Evolutionary conservation across 345 rosid genomes (phyloP).

Genomic region (Eutrema yunnanense): DNA sequence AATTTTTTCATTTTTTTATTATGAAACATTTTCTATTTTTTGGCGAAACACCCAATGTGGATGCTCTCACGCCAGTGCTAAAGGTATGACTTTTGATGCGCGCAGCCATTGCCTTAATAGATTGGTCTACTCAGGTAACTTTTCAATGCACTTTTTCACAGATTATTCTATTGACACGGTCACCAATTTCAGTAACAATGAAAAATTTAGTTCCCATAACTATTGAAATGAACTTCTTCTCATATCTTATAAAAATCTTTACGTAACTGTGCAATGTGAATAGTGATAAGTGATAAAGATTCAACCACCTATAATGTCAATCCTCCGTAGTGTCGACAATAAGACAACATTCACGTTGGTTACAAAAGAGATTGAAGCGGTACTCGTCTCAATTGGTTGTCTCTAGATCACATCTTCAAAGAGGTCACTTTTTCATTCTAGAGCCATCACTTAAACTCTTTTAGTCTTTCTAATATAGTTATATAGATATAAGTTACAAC

Average conservation of each 20-base stretch:
- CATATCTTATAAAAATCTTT: neutral
- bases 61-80: too few relatives aligned
- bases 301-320: constrained; percentile 15
- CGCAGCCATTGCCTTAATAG: too few relatives aligned
- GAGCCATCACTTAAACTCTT: neutral
- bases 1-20: too few relatives aligned
- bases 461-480: neutral
- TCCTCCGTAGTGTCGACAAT: constrained; percentile 18
- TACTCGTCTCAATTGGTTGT: neutral
- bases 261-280: constrained; percentile 3
- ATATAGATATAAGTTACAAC: neutral
- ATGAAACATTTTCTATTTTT: too few relatives aligned
- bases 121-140: neutral
- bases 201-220: neutral
- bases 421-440: constrained; percentile 2
- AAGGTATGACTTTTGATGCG: too few relatives aligned
- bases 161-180: neutral
- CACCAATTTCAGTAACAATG: neutral
- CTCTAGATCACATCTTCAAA: neutral
- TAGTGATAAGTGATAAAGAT: constrained; percentile 4
- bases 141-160: neutral
- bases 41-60: too few relatives aligned
- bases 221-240: neutral
- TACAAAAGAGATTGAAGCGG: constrained; percentile 22
- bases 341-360: constrained; percentile 18